These are phyloP conservation scores for Akanthomyces muscarius DNA, from an alignment of 2,329 filamentous ascomycete species.

Conservation along the genomic window DNA sequence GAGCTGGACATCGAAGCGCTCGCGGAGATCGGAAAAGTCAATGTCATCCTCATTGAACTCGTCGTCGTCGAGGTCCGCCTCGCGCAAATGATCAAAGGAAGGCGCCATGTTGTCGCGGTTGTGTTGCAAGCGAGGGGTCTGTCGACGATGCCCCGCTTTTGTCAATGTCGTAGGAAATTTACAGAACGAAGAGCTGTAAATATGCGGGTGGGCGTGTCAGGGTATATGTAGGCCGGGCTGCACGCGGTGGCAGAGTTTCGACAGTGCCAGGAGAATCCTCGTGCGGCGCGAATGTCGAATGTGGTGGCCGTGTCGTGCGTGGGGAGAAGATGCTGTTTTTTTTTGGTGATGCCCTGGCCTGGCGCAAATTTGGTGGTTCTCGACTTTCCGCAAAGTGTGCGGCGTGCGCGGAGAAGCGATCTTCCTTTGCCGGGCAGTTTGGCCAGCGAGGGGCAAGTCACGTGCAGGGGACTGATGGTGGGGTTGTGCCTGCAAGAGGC, in stretches of 20 bases:
- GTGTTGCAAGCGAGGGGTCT: slow-evolving; percentile 30
- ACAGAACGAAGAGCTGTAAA: slow-evolving; percentile 5
- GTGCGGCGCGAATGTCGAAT: slow-evolving; percentile 11
- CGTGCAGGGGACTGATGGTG: slow-evolving; percentile 26
- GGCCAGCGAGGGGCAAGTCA: slow-evolving; percentile 38
- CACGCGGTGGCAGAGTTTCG: slow-evolving; percentile 13
- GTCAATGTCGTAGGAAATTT: slow-evolving; percentile 8
- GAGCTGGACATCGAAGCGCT: slow-evolving; percentile 92
- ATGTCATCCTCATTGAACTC: slow-evolving; percentile 90
- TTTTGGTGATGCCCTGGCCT: slow-evolving; percentile 14
- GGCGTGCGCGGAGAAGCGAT: slow-evolving; percentile 37
- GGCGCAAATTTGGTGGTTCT: slow-evolving; percentile 38
- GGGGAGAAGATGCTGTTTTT: slow-evolving; percentile 20
- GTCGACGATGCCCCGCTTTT: slow-evolving; percentile 36
- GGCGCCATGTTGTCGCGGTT: slow-evolving; percentile 69
- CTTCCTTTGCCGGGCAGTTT: slow-evolving; percentile 31
- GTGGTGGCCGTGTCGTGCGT: slow-evolving; percentile 26
- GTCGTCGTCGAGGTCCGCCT: slow-evolving; percentile 82
- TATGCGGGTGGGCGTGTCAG: background rate
- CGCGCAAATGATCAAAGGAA: slow-evolving; percentile 86
- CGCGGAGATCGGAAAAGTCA: slow-evolving; percentile 89
- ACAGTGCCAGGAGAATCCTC: slow-evolving; percentile 6
- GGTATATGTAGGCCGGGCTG: slow-evolving; percentile 1
- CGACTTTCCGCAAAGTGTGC: slow-evolving; percentile 34
- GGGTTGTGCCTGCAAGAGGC: slow-evolving; percentile 14